Evolutionary conservation across 352 stramenopile species (phyloP).

Genomic region (Vaucheria bursata): DNA sequence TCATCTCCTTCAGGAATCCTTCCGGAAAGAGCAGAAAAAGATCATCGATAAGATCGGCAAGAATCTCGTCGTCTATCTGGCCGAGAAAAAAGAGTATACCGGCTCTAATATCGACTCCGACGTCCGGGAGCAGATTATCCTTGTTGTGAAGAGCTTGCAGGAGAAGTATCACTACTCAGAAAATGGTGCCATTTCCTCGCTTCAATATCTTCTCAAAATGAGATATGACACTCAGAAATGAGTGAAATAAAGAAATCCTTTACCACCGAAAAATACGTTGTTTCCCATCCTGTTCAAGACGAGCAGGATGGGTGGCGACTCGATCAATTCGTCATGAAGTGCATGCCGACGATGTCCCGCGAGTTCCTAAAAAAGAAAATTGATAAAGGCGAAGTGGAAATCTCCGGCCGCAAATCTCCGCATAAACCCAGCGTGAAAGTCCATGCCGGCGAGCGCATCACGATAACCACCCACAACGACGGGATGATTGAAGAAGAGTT

Average conservation of each 20-base stretch:
- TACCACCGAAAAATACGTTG: not conserved
- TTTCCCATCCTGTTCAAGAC: not conserved
- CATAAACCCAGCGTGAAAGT: not conserved
- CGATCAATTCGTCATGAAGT: not conserved
- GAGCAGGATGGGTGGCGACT: not conserved
- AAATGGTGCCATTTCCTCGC: not conserved
- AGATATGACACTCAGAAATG: constrained; percentile 1
- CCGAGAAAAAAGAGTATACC: not conserved
- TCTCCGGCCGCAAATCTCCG: not conserved
- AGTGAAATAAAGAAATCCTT: constrained; percentile 5
- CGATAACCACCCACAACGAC: not conserved
- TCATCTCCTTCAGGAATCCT: not conserved
- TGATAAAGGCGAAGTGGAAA: constrained; percentile 1
- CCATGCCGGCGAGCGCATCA: not conserved
- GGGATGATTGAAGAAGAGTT: not conserved
- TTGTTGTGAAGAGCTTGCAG: not conserved
- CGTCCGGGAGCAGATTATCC: not conserved
- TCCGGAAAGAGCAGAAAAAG: not conserved
- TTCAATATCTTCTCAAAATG: constrained; percentile 5
- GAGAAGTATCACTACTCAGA: not conserved
- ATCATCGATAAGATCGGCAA: not conserved
- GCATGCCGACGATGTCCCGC: not conserved
- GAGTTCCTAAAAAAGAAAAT: constrained; percentile 5
- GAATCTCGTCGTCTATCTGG: not conserved
- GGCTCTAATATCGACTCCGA: not conserved